Conservation (phyloP, 2,329 filamentous ascomycete species). For the Sporothrix schenckii region DNA sequence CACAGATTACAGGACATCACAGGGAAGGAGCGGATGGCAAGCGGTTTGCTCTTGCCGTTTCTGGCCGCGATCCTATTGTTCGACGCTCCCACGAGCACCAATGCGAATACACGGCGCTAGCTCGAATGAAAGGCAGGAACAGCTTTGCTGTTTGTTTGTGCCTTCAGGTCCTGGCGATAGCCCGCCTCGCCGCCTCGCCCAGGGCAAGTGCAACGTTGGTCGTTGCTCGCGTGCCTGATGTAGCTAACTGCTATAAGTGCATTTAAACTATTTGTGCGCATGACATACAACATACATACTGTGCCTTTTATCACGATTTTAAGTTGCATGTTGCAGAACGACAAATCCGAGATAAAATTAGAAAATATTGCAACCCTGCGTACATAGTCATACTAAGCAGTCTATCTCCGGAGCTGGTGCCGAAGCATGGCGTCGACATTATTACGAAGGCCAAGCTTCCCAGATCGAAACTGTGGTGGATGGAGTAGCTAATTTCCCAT, state of each 20-base stretch:
- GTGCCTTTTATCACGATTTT: background rate
- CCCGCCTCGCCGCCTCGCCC: background rate
- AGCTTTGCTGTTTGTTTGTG: background rate
- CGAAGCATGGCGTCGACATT: conserved; percentile 20
- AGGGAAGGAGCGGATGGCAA: conserved; percentile 7
- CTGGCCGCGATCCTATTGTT: background rate
- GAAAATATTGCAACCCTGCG: no score
- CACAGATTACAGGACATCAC: background rate
- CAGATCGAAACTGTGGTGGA: conserved; percentile 24
- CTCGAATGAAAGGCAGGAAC: background rate
- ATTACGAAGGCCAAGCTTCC: conserved; percentile 22
- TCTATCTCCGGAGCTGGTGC: conserved; percentile 9
- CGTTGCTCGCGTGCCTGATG: conserved; percentile 5
- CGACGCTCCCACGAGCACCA: background rate
- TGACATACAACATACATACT: background rate
- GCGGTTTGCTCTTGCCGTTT: background rate
- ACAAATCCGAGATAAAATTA: background rate
- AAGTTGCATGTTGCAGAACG: background rate
- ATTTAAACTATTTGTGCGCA: background rate
- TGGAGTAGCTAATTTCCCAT: conserved; percentile 34
- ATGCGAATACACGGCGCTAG: background rate
- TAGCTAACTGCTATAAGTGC: background rate
- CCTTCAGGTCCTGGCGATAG: background rate
- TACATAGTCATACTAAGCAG: background rate
- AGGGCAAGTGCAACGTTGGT: background rate